Evolutionary conservation across 148 eudicot genomes (phyloP).

Genomic region (Vaccinium corymbosum): DNA sequence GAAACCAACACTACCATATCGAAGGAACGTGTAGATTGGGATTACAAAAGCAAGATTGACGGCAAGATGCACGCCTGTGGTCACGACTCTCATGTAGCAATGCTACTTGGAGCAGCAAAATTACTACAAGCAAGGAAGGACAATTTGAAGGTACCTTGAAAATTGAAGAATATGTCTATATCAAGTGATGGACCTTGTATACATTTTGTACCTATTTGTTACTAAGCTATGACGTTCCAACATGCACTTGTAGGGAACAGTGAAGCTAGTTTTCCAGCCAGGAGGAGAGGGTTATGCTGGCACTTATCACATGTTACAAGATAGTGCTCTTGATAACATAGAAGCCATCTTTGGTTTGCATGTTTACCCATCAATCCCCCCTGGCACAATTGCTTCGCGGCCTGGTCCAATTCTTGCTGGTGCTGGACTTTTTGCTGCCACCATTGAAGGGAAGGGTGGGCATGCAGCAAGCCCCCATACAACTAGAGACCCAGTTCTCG

Average conservation of each 20-base stretch:
- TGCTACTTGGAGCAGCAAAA: slow-evolving; percentile 59
- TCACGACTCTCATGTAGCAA: slow-evolving; percentile 51
- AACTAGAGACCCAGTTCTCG: slow-evolving; percentile 26
- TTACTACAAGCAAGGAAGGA: slow-evolving; percentile 33
- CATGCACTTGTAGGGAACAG: slow-evolving; percentile 28
- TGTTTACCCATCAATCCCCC: slow-evolving; percentile 18
- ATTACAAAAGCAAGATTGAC: slow-evolving; percentile 41
- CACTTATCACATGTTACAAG: slow-evolving; percentile 41
- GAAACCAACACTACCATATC: not conserved
- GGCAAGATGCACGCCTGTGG: slow-evolving; percentile 66
- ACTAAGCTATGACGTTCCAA: not conserved
- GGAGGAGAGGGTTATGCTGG: slow-evolving; percentile 46
- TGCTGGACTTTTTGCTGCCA: slow-evolving; percentile 28
- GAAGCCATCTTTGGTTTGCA: slow-evolving; percentile 40
- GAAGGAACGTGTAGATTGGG: slow-evolving; percentile 54
- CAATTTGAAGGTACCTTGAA: slow-evolving; percentile 31
- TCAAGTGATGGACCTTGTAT: not conserved
- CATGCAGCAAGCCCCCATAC: slow-evolving; percentile 15
- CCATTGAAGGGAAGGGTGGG: slow-evolving; percentile 23
- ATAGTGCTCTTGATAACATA: slow-evolving; percentile 31
- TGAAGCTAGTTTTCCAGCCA: slow-evolving; percentile 42
- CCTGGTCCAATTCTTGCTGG: slow-evolving; percentile 33
- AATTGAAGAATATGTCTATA: not conserved
- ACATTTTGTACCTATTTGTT: not conserved
- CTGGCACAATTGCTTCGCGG: slow-evolving; percentile 25